Percentiles rank a stretch among this genome's conserved stretches.
These are phyloP conservation scores for Neonectria punicea DNA, from an alignment of 2,329 filamentous ascomycete genomes.

Conservation along the genomic window DNA sequence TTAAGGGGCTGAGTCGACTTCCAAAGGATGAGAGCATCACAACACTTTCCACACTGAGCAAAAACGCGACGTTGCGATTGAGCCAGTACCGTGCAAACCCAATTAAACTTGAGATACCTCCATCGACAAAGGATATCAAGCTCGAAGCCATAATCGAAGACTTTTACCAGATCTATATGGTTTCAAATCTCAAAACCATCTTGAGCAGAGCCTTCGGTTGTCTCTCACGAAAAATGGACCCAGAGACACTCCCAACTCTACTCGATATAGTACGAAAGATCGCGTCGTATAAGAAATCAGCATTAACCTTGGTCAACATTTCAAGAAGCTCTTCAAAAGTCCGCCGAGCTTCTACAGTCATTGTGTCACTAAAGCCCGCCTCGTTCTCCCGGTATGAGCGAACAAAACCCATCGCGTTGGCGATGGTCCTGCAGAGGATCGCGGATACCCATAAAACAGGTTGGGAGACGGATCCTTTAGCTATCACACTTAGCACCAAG, in stretches of 20 bases:
- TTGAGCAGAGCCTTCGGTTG: slow-evolving; percentile 4
- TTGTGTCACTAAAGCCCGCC: neutral
- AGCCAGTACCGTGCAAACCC: slow-evolving; percentile 3
- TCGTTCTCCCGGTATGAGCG: slow-evolving; percentile 6
- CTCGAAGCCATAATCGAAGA: slow-evolving; percentile 17
- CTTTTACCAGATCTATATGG: slow-evolving; percentile 17
- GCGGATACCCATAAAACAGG: slow-evolving; percentile 1
- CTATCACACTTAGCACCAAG: neutral
- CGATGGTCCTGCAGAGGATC: neutral
- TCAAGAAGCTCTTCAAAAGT: neutral
- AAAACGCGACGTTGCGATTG: slow-evolving; percentile 5
- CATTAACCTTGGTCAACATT: slow-evolving; percentile 17
- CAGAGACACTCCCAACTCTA: slow-evolving; percentile 1
- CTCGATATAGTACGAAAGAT: slow-evolving; percentile 31
- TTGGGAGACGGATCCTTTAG: slow-evolving; percentile 6
- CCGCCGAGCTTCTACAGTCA: neutral
- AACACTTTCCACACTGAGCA: neutral
- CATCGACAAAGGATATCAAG: neutral
- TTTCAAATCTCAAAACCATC: slow-evolving; percentile 12
- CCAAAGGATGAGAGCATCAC: neutral
- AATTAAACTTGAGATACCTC: neutral
- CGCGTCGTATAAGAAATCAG: slow-evolving; percentile 28
- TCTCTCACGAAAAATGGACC: slow-evolving; percentile 6
- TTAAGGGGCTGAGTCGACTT: neutral
- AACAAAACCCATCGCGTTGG: neutral